These are phyloP conservation scores for Kalaharituber pfeilii DNA, from an alignment of 2,329 filamentous ascomycete genomes.

Conservation along the genomic window DNA sequence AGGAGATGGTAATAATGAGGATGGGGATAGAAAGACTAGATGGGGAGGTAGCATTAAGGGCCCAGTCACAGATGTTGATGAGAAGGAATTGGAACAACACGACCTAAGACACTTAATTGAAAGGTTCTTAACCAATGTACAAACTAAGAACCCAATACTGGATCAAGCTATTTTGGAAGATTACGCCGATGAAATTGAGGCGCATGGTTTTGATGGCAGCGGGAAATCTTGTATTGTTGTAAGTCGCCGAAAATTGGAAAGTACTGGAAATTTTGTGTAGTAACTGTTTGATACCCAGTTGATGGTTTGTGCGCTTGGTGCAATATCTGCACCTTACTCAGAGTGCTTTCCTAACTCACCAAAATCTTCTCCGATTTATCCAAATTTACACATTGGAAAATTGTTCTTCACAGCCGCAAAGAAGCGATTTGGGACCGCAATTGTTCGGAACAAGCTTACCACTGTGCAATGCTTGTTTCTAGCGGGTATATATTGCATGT, in stretches of 20 bases:
- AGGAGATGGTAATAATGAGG: no score
- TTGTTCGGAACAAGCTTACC: slow-evolving; percentile 21
- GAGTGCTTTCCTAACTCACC: slow-evolving; percentile 5
- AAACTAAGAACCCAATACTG: slow-evolving; percentile 26
- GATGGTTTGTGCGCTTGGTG: slow-evolving; percentile 25
- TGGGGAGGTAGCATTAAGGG: slow-evolving; percentile 1
- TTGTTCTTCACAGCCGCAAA: slow-evolving; percentile 25
- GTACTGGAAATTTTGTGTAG: not conserved
- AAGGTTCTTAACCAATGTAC: slow-evolving; percentile 24
- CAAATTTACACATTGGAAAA: slow-evolving; percentile 19
- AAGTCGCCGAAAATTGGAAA: slow-evolving; percentile 5
- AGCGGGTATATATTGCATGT: slow-evolving; percentile 26
- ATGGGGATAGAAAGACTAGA: no score
- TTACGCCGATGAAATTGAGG: slow-evolving; percentile 19
- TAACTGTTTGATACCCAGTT: no score
- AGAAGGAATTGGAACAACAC: slow-evolving; percentile 21
- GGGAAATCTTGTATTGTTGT: slow-evolving; percentile 25
- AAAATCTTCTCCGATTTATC: slow-evolving; percentile 11
- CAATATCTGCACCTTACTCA: slow-evolving; percentile 21
- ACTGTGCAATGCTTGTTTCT: slow-evolving; percentile 25
- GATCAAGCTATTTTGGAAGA: slow-evolving; percentile 21
- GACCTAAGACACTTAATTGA: slow-evolving; percentile 23
- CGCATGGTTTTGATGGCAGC: slow-evolving; percentile 23
- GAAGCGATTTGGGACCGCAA: slow-evolving; percentile 24
- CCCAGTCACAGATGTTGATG: slow-evolving; percentile 8